Conservation (phyloP, 2,329 filamentous ascomycete species). For the Fusarium nanum region DNA sequence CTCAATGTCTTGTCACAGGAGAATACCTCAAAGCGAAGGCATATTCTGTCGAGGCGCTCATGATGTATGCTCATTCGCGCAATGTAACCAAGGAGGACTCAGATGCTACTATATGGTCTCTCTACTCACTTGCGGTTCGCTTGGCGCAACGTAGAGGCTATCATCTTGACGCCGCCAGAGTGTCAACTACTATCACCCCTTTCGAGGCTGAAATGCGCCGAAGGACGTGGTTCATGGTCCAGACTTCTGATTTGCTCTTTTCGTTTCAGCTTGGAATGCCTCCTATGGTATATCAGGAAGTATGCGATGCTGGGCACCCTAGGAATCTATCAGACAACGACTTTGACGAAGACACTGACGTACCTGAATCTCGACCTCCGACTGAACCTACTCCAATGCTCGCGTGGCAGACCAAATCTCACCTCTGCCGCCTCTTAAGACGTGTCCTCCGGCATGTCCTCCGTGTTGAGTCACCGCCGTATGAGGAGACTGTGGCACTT, state of each 20-base stretch:
- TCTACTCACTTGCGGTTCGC: constrained; percentile 59
- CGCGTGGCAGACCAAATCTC: constrained; percentile 58
- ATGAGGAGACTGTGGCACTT: constrained; percentile 51
- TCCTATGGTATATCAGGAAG: constrained; percentile 59
- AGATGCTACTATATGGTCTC: constrained; percentile 60
- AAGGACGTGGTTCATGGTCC: constrained; percentile 60
- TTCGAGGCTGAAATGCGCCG: constrained; percentile 65
- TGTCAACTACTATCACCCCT: constrained; percentile 55
- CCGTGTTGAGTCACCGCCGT: constrained; percentile 52
- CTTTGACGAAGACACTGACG: constrained; percentile 60
- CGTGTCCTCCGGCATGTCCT: constrained; percentile 57
- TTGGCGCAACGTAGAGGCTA: constrained; percentile 65
- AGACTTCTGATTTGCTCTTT: constrained; percentile 61
- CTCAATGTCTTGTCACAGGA: constrained; percentile 61
- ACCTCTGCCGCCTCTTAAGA: constrained; percentile 57
- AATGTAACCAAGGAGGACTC: constrained; percentile 56
- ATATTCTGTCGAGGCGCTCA: constrained; percentile 61
- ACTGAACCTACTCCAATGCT: constrained; percentile 59
- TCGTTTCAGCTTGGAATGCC: constrained; percentile 66
- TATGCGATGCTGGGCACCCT: constrained; percentile 60
- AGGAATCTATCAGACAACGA: constrained; percentile 62
- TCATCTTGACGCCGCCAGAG: constrained; percentile 60
- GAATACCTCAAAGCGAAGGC: constrained; percentile 59
- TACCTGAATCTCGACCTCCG: constrained; percentile 57
- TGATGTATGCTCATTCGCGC: constrained; percentile 59